phyloP scores from a whole-genome alignment of 768 basidiomycete species.

The Suillus luteus region DNA sequence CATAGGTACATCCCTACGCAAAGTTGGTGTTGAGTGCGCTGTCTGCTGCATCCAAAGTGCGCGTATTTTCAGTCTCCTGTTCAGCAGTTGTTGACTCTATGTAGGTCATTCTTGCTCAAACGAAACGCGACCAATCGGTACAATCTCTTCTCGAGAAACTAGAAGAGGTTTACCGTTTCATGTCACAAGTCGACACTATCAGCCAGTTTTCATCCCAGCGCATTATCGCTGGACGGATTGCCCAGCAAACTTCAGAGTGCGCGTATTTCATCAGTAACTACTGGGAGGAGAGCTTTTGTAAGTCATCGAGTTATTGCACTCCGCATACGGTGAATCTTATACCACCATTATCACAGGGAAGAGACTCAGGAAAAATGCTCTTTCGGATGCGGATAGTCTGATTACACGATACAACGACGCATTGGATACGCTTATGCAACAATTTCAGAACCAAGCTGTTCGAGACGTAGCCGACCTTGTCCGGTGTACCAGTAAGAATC shows the following conservation, averaged over 20 bases:
- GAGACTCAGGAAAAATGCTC: neutral
- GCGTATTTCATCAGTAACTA: conserved; percentile 31
- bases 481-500: neutral
- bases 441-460: conserved; percentile 2
- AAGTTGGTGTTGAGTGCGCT: conserved; percentile 11
- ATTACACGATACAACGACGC: neutral
- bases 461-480: neutral
- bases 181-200: conserved; percentile 3
- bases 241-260: conserved; percentile 28
- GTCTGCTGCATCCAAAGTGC: conserved; percentile 5
- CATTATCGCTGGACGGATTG: conserved; percentile 8
- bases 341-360: neutral
- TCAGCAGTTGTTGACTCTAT: neutral
- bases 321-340: neutral
- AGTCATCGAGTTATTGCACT: neutral
- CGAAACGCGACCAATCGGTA: conserved; percentile 6
- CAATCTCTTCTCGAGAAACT: conserved; percentile 2
- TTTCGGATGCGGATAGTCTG: neutral
- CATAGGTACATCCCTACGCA: conserved; percentile 13
- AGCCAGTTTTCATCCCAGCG: neutral
- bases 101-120: conserved; percentile 12
- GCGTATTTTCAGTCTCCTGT: neutral
- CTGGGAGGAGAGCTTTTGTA: conserved; percentile 25
- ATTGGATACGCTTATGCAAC: conserved; percentile 6
- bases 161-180: conserved; percentile 1